Evolutionary conservation across 148 eudicot genomes (phyloP), one percentile per base, ranked within the genome.

Genomic region (Rhododendron ferrugineum): DNA sequence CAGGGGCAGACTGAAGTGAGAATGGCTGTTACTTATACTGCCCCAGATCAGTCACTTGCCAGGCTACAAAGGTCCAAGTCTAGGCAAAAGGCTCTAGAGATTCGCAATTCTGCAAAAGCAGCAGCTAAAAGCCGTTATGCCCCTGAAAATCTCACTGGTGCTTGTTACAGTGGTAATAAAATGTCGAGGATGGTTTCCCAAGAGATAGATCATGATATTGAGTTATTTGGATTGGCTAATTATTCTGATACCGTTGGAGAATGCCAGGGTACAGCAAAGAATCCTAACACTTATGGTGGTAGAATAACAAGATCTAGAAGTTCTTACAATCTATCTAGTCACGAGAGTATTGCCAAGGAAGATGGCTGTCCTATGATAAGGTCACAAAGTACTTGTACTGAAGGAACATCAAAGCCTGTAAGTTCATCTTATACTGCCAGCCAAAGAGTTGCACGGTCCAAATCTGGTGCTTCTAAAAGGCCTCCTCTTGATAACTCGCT

Each of bases 51-150:
- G 88, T 94, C 96, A 56, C 86, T 92, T 26, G 93, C 89, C 44
- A 88, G 86, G 81, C 79, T 94, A 49, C 93, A 93, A 83, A 92
- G 96, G 86, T 96, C 99, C 81, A 96, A 87, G 88, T 93, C 98
- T 20, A 93, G 98, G 85, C 99, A 94, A 90, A 95, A 90, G 89
- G 99, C 98, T 83, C 82, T 94, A 79, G 91, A 95, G 93, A 91
- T 91, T 82, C 98, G 98, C 26, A 92, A 87, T 76, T 92, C 96
- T 88, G 92, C 86, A 85, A 92, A 92, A 89, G 78, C 88, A 66
- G 83, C 87, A 81, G 84, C 80, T 32, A 92, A 90, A 89, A 89
- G 90, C 79, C 70, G 86, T 66, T 87, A 83, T 74, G 84, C 86
- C 54, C 50, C 84, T 87, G 88, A 86, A 82, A 88, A 82, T 58